Evolutionary conservation across 2,329 filamentous ascomycete genomes (phyloP), one percentile per base, ranked within the genome.

Genomic region (Capronia americana): DNA sequence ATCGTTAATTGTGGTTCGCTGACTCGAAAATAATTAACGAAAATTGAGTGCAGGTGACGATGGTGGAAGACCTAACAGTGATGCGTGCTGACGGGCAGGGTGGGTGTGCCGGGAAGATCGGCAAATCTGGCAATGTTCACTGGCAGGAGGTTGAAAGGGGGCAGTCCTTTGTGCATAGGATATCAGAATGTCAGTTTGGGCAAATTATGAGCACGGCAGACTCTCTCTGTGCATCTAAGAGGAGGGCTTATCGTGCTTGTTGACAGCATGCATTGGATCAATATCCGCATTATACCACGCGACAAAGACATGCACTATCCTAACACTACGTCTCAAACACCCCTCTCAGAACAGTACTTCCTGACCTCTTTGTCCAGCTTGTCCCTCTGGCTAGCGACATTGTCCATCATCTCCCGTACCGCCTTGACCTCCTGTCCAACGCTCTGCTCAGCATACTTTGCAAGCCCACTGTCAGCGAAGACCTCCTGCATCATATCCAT

Each of bases 401-500:
- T 68, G 28, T 73, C 72, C 76, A 79, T 78, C 67, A 79, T 75
- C 24, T 75, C 73, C 55, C 72, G 72, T n/a, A 77, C 70, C 61
- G 74, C 61, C 26, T 67, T 65, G 53, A 38, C 34, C 26, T 71
- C 68, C 12, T 50, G 34, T 41, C 32, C 57, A 17, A 34, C 20
- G 1, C 24, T 60, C 58, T 48, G 57, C 57, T 54, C 66, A 10
- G 65, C 48, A 23, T 41, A 60, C 8, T 44, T 38, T 24, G 66
- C 67, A 48, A 70, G 51, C n/a, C 69, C 71, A 67, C 68, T 65
- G 4, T 66, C 70, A n/a, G 79, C 76, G 38, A 82, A 81, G 32
- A 81, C 78, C 1, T 75, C 73, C n/a, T 82, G 71, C 81, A 82
- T 82, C 65, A 82, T 72, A 41, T 82, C 80, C 79, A 82, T 81